These are phyloP conservation scores for Zygosaccharomyces bailii DNA, from an alignment of 805 yeast species.

Conservation along the genomic window DNA sequence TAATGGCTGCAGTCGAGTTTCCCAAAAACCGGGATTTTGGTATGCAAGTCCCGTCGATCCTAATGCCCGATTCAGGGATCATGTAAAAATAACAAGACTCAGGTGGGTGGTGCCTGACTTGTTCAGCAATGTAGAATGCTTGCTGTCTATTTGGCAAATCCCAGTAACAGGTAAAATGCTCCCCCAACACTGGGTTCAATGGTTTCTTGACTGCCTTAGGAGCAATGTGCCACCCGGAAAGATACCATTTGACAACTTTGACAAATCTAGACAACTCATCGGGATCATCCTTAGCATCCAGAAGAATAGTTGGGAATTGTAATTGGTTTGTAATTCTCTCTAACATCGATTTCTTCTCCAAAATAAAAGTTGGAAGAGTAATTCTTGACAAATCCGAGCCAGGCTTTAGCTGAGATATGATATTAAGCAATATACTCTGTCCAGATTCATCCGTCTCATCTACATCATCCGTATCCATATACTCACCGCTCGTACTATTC, in stretches of 20 bases:
- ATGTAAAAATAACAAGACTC: conserved; percentile 88
- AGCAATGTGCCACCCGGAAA: conserved; percentile 96
- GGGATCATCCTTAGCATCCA: conserved; percentile 58
- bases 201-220: conserved; percentile 99
- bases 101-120: conserved; percentile 98
- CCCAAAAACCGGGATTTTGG: conserved; percentile 90
- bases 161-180: conserved; percentile 89
- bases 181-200: conserved; percentile 90
- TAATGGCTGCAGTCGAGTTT: conserved; percentile 93
- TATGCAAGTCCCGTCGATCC: conserved; percentile 83
- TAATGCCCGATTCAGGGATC: conserved; percentile 73
- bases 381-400: conserved; percentile 88
- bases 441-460: conserved; percentile 92
- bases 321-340: conserved; percentile 90
- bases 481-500: conserved; percentile 5
- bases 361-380: conserved; percentile 90
- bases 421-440: conserved; percentile 79
- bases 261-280: conserved; percentile 70
- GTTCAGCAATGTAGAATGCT: conserved; percentile 88
- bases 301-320: conserved; percentile 70
- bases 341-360: conserved; percentile 93
- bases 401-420: conserved; percentile 86
- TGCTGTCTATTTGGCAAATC: conserved; percentile 66
- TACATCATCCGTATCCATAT: conserved; percentile 57
- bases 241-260: conserved; percentile 78